Evolutionary conservation across 768 basidiomycete genomes (phyloP).

Genomic region (Clitopilus hobsonii): DNA sequence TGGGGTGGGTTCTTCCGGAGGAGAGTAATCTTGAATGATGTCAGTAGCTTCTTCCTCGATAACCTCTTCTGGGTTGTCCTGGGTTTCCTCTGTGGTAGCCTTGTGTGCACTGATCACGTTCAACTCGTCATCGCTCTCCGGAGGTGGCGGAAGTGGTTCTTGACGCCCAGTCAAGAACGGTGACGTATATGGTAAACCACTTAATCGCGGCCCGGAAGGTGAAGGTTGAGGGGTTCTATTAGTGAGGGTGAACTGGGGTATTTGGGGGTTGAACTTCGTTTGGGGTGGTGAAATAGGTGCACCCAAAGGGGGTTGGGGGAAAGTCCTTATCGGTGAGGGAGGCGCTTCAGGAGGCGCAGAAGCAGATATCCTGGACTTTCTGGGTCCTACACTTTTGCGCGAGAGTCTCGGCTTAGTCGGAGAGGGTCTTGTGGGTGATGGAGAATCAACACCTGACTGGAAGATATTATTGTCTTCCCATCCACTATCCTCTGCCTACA

Average conservation of each 20-base stretch:
- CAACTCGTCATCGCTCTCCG: constrained; percentile 23
- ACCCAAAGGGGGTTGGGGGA: constrained; percentile 17
- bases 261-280: constrained; percentile 50
- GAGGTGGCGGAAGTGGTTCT: not conserved
- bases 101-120: constrained; percentile 9
- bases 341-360: constrained; percentile 64
- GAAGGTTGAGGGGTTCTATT: constrained; percentile 9
- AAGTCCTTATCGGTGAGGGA: constrained; percentile 27
- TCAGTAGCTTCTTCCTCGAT: constrained; percentile 9
- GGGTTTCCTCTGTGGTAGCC: constrained; percentile 5
- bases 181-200: not conserved
- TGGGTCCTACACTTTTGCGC: constrained; percentile 33
- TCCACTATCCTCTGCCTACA: constrained; percentile 60
- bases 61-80: constrained; percentile 1
- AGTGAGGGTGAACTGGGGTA: constrained; percentile 27
- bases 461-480: constrained; percentile 93
- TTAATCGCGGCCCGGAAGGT: not conserved
- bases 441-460: constrained; percentile 87
- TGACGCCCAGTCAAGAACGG: not conserved
- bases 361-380: constrained; percentile 62
- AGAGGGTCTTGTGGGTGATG: constrained; percentile 66
- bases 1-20: constrained; percentile 3
- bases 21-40: constrained; percentile 10
- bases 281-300: constrained; percentile 42
- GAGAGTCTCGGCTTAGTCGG: constrained; percentile 41